Percentiles rank a stretch among this genome's conserved stretches.
phyloP scores from a whole-genome alignment of 441 rosid genomes.

The Pelargonium fulgidum region DNA sequence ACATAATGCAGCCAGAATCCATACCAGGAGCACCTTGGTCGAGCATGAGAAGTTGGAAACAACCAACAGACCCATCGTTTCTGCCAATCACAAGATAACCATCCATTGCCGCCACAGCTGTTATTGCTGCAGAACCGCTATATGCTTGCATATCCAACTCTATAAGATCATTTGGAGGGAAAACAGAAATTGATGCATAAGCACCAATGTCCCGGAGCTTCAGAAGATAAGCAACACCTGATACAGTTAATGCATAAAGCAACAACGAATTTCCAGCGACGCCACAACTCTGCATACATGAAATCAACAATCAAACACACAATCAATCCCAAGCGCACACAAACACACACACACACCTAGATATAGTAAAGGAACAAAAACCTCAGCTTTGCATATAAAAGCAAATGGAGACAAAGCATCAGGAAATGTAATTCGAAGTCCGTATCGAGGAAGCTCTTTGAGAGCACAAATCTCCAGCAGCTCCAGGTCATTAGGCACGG shows the following conservation, averaged over 20 bases:
- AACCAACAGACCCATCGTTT: constrained; percentile 62
- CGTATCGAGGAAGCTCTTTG: constrained; percentile 43
- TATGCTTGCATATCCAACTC: constrained; percentile 43
- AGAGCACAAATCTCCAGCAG: constrained; percentile 55
- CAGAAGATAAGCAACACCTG: constrained; percentile 62
- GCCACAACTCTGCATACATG: constrained; percentile 38
- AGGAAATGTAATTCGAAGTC: constrained; percentile 62
- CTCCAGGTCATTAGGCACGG: constrained; percentile 47
- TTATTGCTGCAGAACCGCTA: constrained; percentile 32
- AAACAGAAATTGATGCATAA: constrained; percentile 39
- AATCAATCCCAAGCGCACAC: neutral
- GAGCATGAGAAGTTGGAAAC: constrained; percentile 46
- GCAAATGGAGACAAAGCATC: constrained; percentile 63
- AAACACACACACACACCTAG: neutral
- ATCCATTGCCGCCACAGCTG: constrained; percentile 47
- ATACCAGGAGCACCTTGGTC: constrained; percentile 55
- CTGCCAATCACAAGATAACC: constrained; percentile 65
- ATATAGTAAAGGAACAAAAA: constrained; percentile 7
- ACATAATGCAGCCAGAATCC: neutral
- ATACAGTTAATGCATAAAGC: constrained; percentile 55
- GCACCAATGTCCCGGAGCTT: constrained; percentile 40
- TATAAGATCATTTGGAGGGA: constrained; percentile 40
- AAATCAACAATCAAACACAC: neutral
- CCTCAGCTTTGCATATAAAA: constrained; percentile 44
- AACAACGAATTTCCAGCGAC: constrained; percentile 28